Evolutionary conservation across 352 stramenopile genomes (phyloP).

Genomic region (Phytophthora litchii): DNA sequence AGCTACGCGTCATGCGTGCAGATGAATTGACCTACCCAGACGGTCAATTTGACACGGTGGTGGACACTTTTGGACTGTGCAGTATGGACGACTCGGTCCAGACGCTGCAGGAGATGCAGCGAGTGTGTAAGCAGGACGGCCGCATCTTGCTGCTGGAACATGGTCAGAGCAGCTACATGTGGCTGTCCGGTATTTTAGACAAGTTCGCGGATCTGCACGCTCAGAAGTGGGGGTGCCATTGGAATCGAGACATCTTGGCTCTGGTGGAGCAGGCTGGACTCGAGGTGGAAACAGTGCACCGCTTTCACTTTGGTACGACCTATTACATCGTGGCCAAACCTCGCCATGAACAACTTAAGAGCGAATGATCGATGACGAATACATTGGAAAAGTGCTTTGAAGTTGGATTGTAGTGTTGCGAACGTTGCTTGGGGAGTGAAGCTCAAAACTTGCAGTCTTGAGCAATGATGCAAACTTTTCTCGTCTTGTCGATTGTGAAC

Average conservation of each 20-base stretch:
- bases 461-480: no score
- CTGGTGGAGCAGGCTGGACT: slow-evolving; percentile 88
- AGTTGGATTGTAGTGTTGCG: no score
- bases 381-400: background rate
- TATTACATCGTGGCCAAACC: slow-evolving; percentile 87
- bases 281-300: slow-evolving; percentile 82
- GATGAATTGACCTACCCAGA: slow-evolving; percentile 67
- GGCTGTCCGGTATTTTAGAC: slow-evolving; percentile 92
- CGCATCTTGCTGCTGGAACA: slow-evolving; percentile 96
- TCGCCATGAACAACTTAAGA: background rate
- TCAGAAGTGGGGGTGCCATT: slow-evolving; percentile 96
- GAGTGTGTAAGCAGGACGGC: slow-evolving; percentile 87
- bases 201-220: slow-evolving; percentile 92
- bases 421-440: no score
- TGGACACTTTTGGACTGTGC: slow-evolving; percentile 97
- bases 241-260: slow-evolving; percentile 94
- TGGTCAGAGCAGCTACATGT: slow-evolving; percentile 89
- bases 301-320: slow-evolving; percentile 97
- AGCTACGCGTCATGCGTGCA: slow-evolving; percentile 67
- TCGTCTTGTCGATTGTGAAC: no score
- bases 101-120: slow-evolving; percentile 92
- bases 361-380: slow-evolving; percentile 2
- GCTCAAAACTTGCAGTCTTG: no score
- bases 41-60: slow-evolving; percentile 93
- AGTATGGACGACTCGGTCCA: slow-evolving; percentile 94